A percentile compares a stretch with the other conserved stretches of the same genome.
Evolutionary conservation across 169 alveolate species (phyloP).

Genomic region (Eimeria zaria): DNA sequence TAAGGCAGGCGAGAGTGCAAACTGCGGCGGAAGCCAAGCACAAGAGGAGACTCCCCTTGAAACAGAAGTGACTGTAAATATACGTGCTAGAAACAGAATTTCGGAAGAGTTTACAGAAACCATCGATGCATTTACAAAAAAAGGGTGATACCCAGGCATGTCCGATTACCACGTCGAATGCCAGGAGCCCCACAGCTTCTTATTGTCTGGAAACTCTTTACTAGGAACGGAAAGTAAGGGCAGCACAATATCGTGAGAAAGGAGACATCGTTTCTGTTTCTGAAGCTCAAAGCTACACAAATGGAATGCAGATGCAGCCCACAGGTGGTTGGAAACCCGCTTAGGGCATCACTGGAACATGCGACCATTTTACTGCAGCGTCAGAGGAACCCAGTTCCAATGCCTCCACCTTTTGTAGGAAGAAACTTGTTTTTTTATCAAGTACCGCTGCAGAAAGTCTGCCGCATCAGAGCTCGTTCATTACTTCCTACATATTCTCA

Average conservation of each 20-base stretch:
- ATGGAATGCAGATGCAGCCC: not conserved
- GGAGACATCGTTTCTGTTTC: not conserved
- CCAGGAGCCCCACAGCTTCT: not conserved
- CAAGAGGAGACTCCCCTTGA: not conserved
- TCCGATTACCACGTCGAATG: not conserved
- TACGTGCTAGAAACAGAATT: not conserved
- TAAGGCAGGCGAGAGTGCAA: not conserved
- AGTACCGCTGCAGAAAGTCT: not conserved
- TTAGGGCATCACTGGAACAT: not conserved
- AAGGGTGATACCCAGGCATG: not conserved
- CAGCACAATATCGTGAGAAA: not conserved
- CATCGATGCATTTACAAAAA: not conserved
- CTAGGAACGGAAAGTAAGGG: not conserved
- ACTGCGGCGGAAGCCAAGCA: not conserved
- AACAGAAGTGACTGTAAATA: not conserved
- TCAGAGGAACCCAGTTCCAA: not conserved
- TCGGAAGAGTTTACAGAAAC: not conserved
- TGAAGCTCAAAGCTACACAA: not conserved
- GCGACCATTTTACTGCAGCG: not conserved
- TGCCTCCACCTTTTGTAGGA: not conserved
- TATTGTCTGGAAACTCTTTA: not conserved
- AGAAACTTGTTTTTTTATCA: not conserved
- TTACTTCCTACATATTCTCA: too few species aligned
- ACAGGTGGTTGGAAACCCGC: too few species aligned
- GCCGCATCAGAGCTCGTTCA: too few species aligned